Evolutionary conservation across 306 rosid genomes (phyloP).

Genomic region (Ochetophila trinervis): DNA sequence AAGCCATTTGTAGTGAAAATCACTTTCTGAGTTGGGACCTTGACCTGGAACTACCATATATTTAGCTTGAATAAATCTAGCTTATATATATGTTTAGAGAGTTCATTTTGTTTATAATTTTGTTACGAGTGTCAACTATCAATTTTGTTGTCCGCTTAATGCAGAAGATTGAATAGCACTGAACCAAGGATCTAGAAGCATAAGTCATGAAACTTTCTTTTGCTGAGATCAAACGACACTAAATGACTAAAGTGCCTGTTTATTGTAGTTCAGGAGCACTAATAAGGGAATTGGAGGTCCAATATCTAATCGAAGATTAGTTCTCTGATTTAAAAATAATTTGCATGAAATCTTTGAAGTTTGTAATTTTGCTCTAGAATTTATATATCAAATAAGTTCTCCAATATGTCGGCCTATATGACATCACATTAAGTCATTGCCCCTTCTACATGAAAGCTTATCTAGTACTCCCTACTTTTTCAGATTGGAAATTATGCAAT

Average conservation of each 20-base stretch:
- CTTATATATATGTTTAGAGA: not conserved
- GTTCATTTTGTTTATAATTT: not conserved
- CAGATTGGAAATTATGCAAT: constrained; percentile 9
- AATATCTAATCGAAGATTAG: constrained; percentile 2
- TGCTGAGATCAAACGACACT: not conserved
- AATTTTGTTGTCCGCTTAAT: not conserved
- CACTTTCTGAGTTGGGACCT: constrained; percentile 19
- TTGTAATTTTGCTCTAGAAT: constrained; percentile 24
- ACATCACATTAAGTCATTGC: not conserved
- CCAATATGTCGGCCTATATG: not conserved
- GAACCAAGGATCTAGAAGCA: constrained; percentile 22
- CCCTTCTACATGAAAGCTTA: not conserved
- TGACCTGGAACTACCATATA: not conserved
- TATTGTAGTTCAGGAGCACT: too few relatives aligned
- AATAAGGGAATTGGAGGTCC: not conserved
- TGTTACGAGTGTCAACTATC: not conserved
- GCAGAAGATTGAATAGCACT: not conserved
- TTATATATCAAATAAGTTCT: constrained; percentile 8
- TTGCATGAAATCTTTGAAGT: not conserved
- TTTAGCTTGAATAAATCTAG: not conserved
- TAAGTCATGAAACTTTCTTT: constrained; percentile 1
- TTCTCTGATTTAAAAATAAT: too few relatives aligned
- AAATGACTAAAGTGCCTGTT: not conserved
- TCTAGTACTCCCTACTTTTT: not conserved
- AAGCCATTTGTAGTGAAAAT: constrained; percentile 23